These are phyloP conservation scores for Ceratobasidium sp. DNA, from an alignment of 1,284 basidiomycete species.

Conservation along the genomic window DNA sequence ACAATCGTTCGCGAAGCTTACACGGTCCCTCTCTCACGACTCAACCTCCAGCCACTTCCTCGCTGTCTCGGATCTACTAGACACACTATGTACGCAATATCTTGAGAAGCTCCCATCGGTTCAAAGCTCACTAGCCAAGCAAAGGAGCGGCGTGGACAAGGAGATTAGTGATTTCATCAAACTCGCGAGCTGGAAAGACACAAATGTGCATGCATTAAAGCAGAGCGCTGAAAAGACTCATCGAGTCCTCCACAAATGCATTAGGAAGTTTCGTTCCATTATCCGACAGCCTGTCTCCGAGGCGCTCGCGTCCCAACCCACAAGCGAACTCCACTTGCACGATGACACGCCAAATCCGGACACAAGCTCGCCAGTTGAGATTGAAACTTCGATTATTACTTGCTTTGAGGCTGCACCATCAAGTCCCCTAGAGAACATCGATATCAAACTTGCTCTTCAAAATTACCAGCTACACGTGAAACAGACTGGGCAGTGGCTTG, in stretches of 20 bases:
- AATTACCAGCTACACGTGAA: slow-evolving; percentile 23
- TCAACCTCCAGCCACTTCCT: slow-evolving; percentile 53
- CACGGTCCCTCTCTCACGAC: not conserved
- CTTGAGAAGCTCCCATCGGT: slow-evolving; percentile 68
- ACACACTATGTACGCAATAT: slow-evolving; percentile 75
- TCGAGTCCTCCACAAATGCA: slow-evolving; percentile 88
- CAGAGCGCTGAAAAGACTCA: slow-evolving; percentile 93
- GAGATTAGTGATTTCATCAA: slow-evolving; percentile 90
- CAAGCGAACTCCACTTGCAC: not conserved
- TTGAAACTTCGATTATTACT: not conserved
- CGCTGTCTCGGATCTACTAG: slow-evolving; percentile 71
- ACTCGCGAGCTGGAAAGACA: slow-evolving; percentile 97
- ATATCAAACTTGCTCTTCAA: slow-evolving; percentile 18
- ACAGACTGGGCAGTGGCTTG: slow-evolving; percentile 2
- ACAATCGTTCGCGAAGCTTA: slow-evolving; percentile 65
- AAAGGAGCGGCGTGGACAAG: slow-evolving; percentile 77
- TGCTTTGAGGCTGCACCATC: not conserved
- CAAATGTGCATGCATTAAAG: slow-evolving; percentile 94
- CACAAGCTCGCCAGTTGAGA: not conserved
- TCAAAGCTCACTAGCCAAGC: slow-evolving; percentile 62
- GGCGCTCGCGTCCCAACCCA: not conserved
- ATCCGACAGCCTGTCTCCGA: slow-evolving; percentile 75
- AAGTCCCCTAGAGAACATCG: slow-evolving; percentile 14
- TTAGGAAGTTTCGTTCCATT: slow-evolving; percentile 92
- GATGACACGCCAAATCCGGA: not conserved